Evolutionary conservation across 352 stramenopile genomes (phyloP).

Genomic region (Globisporangium nagaii): DNA sequence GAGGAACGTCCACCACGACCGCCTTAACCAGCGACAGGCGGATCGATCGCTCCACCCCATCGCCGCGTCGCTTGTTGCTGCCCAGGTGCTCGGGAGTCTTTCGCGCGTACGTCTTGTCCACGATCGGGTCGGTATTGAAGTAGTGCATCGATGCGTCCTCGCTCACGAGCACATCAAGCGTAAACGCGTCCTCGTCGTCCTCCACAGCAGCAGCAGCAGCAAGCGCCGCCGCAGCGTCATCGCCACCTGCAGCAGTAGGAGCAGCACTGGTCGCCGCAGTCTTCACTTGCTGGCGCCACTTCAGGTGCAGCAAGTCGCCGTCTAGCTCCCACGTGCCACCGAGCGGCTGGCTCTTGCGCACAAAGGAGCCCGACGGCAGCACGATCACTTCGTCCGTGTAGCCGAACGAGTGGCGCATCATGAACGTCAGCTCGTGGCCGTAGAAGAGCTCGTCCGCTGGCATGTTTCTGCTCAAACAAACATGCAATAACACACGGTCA

Average conservation of each 20-base stretch:
- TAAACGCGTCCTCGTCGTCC: slow-evolving; percentile 47
- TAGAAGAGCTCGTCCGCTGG: slow-evolving; percentile 64
- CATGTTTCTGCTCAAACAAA: slow-evolving; percentile 26
- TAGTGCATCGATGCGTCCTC: slow-evolving; percentile 74
- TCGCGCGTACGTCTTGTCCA: slow-evolving; percentile 59
- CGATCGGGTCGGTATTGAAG: slow-evolving; percentile 63
- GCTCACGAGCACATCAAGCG: slow-evolving; percentile 68
- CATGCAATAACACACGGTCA: background rate
- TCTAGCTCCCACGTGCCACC: slow-evolving; percentile 76
- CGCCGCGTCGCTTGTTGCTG: slow-evolving; percentile 30
- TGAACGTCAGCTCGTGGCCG: slow-evolving; percentile 72
- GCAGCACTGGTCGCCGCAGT: background rate
- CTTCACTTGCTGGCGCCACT: slow-evolving; percentile 42
- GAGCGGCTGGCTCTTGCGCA: slow-evolving; percentile 56
- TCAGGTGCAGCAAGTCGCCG: slow-evolving; percentile 76
- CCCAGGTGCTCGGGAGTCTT: slow-evolving; percentile 58
- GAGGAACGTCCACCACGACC: slow-evolving; percentile 42
- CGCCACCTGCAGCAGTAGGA: background rate
- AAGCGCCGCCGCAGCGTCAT: no score
- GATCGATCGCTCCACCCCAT: slow-evolving; percentile 34
- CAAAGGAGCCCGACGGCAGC: slow-evolving; percentile 48
- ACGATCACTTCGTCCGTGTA: slow-evolving; percentile 78
- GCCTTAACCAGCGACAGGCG: slow-evolving; percentile 67
- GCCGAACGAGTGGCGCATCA: slow-evolving; percentile 68
- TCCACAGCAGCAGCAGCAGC: background rate